Conservation (phyloP, 441 rosid species). For the Syzygium syzygioides region DNA sequence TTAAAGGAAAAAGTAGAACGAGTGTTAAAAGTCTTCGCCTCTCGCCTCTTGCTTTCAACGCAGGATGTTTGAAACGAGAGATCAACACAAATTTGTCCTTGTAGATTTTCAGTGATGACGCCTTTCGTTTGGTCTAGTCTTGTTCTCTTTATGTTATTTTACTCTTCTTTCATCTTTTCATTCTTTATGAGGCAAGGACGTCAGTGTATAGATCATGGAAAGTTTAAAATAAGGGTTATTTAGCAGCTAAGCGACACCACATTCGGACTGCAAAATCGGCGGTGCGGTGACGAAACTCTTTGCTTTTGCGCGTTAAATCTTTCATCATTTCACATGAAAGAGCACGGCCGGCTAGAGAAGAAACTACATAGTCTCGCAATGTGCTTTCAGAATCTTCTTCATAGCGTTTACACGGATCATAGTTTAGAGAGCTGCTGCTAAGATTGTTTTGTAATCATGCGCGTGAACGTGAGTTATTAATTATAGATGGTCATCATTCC, state of each 20-base stretch:
- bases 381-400: not conserved
- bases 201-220: not conserved
- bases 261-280: not conserved
- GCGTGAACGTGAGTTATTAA: not conserved
- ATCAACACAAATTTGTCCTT: not conserved
- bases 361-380: not conserved
- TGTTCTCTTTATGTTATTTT: too few relatives aligned
- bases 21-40: not conserved
- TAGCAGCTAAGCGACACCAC: not conserved
- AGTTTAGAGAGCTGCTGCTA: not conserved
- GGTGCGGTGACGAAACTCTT: not conserved
- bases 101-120: not conserved
- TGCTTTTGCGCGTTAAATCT: not conserved
- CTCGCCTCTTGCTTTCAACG: not conserved
- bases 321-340: not conserved
- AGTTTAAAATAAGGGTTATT: not conserved
- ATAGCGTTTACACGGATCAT: not conserved
- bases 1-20: not conserved
- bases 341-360: not conserved
- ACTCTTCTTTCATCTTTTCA: not conserved
- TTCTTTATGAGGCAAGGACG: not conserved
- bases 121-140: not conserved
- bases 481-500: not conserved
- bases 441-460: not conserved
- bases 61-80: not conserved